These are phyloP conservation scores for Macrocybe gigantea DNA, from an alignment of 768 basidiomycete genomes.

Conservation along the genomic window DNA sequence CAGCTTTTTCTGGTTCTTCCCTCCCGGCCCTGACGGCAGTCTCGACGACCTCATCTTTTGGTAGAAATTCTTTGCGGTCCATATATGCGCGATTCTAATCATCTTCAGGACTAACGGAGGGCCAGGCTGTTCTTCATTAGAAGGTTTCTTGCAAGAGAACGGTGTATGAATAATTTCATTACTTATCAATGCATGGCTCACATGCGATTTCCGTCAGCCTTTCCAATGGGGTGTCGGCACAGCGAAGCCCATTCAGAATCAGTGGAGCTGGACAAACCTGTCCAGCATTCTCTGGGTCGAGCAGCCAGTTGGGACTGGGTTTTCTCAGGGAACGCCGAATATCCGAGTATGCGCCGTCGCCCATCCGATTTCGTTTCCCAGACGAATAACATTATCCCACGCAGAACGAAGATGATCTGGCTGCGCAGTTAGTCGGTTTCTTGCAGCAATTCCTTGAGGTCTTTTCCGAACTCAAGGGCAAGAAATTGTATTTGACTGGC, in stretches of 20 bases:
- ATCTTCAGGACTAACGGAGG: conserved; percentile 68
- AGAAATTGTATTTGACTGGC: conserved; percentile 65
- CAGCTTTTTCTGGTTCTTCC: conserved; percentile 86
- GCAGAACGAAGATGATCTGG: conserved; percentile 44
- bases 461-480: conserved; percentile 67
- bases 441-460: conserved; percentile 71
- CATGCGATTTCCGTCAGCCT: conserved; percentile 28
- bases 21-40: conserved; percentile 67
- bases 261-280: conserved; percentile 76
- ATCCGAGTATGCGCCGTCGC: conserved; percentile 37
- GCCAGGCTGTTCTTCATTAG: conserved; percentile 71
- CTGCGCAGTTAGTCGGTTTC: conserved; percentile 51
- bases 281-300: conserved; percentile 73
- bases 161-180: conserved; percentile 39
- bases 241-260: conserved; percentile 57
- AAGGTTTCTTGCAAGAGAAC: conserved; percentile 70
- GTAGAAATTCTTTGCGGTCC: conserved; percentile 23
- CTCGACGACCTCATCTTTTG: conserved; percentile 73
- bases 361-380: background rate
- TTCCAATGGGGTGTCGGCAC: conserved; percentile 61
- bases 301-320: conserved; percentile 78
- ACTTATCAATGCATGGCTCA: conserved; percentile 23
- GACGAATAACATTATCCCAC: background rate
- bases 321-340: conserved; percentile 63
- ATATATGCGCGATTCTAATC: background rate